Evolutionary conservation across 108 stramenopile genomes (phyloP).

Genomic region (Thalassiosira profunda): DNA sequence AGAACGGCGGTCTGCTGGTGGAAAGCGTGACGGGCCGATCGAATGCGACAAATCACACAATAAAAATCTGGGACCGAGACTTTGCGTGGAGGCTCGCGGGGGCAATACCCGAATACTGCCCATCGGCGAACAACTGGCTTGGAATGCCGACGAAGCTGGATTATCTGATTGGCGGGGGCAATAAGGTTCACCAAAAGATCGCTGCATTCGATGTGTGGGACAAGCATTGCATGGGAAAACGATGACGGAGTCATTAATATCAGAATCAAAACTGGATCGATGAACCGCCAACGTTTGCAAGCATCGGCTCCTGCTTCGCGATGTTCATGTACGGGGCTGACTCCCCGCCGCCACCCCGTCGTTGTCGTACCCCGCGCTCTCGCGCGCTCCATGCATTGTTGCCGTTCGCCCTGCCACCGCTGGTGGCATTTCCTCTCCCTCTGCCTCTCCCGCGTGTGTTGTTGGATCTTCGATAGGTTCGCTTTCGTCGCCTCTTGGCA

Average conservation of each 20-base stretch:
- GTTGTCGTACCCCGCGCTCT: conserved; percentile 14
- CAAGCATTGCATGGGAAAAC: too few species aligned
- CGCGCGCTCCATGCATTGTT: conserved; percentile 12
- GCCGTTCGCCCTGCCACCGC: not conserved
- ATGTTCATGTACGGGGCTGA: conserved; percentile 26
- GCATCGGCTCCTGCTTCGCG: conserved; percentile 23
- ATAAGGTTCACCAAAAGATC: not conserved
- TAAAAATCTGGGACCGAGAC: conserved; percentile 61
- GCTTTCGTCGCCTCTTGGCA: not conserved
- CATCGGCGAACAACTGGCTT: conserved; percentile 55
- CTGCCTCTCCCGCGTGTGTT: conserved; percentile 6
- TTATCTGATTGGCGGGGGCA: not conserved
- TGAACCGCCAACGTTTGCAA: conserved; percentile 14
- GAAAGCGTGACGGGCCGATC: conserved; percentile 36
- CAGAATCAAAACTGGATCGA: conserved; percentile 35
- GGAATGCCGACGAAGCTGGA: conserved; percentile 46
- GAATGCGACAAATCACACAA: conserved; percentile 34
- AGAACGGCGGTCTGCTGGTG: conserved; percentile 31
- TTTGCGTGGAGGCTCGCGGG: conserved; percentile 54
- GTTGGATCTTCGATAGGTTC: conserved; percentile 2
- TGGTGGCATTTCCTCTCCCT: conserved; percentile 8
- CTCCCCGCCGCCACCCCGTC: not conserved
- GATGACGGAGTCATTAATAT: too few species aligned
- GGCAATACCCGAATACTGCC: conserved; percentile 37
- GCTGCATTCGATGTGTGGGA: not conserved